Conservation (phyloP, 1,284 basidiomycete genomes). For the Ustilago bromivora region DNA sequence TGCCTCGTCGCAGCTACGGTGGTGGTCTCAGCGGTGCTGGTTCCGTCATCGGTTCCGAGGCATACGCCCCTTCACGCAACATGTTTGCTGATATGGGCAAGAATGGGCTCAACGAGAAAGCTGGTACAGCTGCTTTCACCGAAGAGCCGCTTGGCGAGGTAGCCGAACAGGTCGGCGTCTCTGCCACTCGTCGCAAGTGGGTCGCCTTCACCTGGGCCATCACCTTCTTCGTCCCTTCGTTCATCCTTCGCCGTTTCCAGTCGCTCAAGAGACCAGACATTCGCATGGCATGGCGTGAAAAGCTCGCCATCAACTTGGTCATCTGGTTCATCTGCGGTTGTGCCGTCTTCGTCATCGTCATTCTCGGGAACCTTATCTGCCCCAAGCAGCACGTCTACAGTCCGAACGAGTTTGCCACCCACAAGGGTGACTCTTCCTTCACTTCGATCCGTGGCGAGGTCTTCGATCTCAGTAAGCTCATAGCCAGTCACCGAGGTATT, state of each 20-base stretch:
- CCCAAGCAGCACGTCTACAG: conserved; percentile 93
- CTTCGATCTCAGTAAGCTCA: conserved; percentile 76
- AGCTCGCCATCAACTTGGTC: conserved; percentile 88
- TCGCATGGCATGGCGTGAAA: conserved; percentile 96
- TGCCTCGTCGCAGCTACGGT: conserved; percentile 43
- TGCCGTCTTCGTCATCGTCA: conserved; percentile 91
- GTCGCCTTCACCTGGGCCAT: conserved; percentile 87
- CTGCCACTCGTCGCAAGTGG: conserved; percentile 84
- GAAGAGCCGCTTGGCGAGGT: conserved; percentile 74
- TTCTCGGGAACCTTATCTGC: conserved; percentile 90
- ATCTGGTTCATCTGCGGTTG: conserved; percentile 93
- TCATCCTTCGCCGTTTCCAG: conserved; percentile 78
- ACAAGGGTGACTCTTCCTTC: conserved; percentile 81
- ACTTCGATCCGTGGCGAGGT: conserved; percentile 91
- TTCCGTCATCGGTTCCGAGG: conserved; percentile 57
- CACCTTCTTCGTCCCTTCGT: conserved; percentile 89
- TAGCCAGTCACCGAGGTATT: conserved; percentile 74
- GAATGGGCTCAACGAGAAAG: conserved; percentile 69
- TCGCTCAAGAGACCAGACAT: conserved; percentile 94
- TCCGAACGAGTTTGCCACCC: conserved; percentile 79
- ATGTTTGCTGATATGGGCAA: conserved; percentile 86
- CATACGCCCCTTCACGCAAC: conserved; percentile 89
- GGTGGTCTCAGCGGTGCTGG: conserved; percentile 39
- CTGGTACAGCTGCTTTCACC: conserved; percentile 49
- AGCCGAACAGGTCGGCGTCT: conserved; percentile 85